Conservation (phyloP, 148 eudicot species). For the Chenopodium quinoa region DNA sequence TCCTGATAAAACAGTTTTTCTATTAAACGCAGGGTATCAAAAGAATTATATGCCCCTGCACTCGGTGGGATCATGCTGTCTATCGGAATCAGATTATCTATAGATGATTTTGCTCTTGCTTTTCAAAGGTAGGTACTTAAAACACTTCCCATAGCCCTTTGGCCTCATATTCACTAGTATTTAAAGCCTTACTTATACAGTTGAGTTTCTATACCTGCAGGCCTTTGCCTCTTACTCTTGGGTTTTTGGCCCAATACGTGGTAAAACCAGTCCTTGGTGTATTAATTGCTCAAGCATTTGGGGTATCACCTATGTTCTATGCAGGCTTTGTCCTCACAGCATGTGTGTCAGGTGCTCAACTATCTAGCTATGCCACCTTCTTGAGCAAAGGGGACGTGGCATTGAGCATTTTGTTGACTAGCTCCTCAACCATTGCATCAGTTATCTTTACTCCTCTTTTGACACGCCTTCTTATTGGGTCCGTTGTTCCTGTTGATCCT, state of each 20-base stretch:
- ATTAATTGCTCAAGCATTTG: conserved; percentile 72
- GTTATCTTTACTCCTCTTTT: conserved; percentile 85
- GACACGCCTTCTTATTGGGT: conserved; percentile 91
- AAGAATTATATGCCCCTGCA: conserved; percentile 91
- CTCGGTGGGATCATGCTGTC: conserved; percentile 99
- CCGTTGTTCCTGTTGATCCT: conserved; percentile 94
- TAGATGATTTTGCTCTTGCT: conserved; percentile 81
- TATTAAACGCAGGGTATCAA: conserved; percentile 69
- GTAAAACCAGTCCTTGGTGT: conserved; percentile 82
- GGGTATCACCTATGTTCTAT: conserved; percentile 74
- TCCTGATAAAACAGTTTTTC: background rate
- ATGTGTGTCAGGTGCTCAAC: conserved; percentile 95
- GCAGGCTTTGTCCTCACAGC: conserved; percentile 90
- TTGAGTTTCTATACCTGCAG: conserved; percentile 41
- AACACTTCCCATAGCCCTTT: background rate
- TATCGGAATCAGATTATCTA: conserved; percentile 79
- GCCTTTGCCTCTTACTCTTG: conserved; percentile 79
- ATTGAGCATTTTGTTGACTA: conserved; percentile 85
- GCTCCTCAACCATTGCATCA: conserved; percentile 87
- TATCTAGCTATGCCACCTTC: conserved; percentile 96
- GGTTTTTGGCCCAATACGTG: conserved; percentile 68
- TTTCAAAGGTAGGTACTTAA: conserved; percentile 55
- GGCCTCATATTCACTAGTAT: background rate
- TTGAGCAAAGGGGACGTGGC: conserved; percentile 96
- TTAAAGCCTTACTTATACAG: conserved; percentile 14